Evolutionary conservation across 352 stramenopile genomes (phyloP).

Genomic region (Globisporangium mamillatum): DNA sequence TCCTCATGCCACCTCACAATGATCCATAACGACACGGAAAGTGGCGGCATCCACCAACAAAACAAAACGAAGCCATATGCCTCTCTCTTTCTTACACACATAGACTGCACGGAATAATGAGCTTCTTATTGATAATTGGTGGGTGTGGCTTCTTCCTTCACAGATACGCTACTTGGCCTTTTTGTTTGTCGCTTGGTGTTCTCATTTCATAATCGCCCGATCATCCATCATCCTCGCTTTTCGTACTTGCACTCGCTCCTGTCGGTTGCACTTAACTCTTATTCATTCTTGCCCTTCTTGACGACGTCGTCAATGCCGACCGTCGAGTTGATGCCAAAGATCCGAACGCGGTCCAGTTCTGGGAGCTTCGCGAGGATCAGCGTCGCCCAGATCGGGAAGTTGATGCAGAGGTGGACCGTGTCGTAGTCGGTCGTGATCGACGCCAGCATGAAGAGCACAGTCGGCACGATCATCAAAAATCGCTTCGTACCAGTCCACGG

Average conservation of each 20-base stretch:
- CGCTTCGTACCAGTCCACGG: conserved; percentile 92
- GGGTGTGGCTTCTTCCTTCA: background rate
- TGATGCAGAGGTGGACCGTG: conserved; percentile 79
- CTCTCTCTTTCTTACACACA: background rate
- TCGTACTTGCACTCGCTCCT: conserved; percentile 6
- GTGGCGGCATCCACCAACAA: background rate
- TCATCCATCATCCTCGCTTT: background rate
- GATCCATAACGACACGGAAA: background rate
- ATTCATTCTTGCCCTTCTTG: conserved; percentile 51
- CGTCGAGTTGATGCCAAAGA: conserved; percentile 96
- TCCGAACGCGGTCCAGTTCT: conserved; percentile 92
- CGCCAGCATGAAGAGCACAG: conserved; percentile 83
- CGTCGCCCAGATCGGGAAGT: conserved; percentile 90
- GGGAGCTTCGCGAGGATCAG: conserved; percentile 92
- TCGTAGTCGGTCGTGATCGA: conserved; percentile 91
- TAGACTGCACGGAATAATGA: background rate
- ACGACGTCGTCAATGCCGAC: conserved; percentile 91
- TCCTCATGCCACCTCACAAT: background rate
- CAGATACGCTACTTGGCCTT: background rate
- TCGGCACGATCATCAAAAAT: conserved; percentile 93
- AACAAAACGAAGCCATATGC: background rate
- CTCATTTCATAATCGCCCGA: background rate
- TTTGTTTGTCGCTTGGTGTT: background rate
- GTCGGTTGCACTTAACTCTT: conserved; percentile 10
- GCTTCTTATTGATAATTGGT: conserved; percentile 3